Conservation (phyloP, 805 yeast genomes). For the Yarrowia sp. region DNA sequence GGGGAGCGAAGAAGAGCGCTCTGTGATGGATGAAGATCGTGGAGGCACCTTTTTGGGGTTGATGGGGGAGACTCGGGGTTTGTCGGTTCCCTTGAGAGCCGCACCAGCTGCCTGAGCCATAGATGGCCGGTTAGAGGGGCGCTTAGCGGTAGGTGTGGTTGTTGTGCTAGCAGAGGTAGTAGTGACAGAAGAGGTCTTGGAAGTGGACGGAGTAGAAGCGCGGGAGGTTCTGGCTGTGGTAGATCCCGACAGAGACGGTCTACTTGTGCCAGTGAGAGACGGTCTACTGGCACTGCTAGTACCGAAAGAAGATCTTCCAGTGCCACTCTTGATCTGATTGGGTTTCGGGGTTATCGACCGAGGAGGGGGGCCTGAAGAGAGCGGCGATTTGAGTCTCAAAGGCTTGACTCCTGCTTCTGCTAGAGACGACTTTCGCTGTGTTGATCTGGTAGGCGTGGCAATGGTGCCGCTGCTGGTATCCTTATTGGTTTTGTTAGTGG, state of each 20-base stretch:
- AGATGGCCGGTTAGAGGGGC: not conserved
- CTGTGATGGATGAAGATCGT: slow-evolving; percentile 15
- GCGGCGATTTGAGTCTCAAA: slow-evolving; percentile 1
- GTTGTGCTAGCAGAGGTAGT: not conserved
- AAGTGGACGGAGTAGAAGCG: slow-evolving; percentile 1
- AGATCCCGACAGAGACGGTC: not conserved
- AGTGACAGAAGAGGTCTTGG: not conserved
- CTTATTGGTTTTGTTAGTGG: not conserved
- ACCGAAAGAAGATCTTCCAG: too few species aligned
- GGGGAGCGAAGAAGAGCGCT: slow-evolving; percentile 13
- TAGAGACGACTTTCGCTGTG: slow-evolving; percentile 4
- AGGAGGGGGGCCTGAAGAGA: not conserved
- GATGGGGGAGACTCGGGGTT: slow-evolving; percentile 15
- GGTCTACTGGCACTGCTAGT: too few species aligned
- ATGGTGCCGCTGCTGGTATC: not conserved
- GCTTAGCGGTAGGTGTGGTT: not conserved
- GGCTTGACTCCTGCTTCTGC: slow-evolving; percentile 30
- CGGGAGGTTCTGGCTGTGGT: not conserved
- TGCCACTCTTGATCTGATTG: not conserved
- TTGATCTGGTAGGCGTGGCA: slow-evolving; percentile 12
- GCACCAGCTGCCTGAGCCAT: slow-evolving; percentile 12
- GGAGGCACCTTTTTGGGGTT: slow-evolving; percentile 30
- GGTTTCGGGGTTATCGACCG: slow-evolving; percentile 1
- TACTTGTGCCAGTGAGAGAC: too few species aligned
- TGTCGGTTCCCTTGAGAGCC: not conserved